These are phyloP conservation scores for Penicillium paneum DNA, from an alignment of 2,329 filamentous ascomycete species.

Conservation along the genomic window DNA sequence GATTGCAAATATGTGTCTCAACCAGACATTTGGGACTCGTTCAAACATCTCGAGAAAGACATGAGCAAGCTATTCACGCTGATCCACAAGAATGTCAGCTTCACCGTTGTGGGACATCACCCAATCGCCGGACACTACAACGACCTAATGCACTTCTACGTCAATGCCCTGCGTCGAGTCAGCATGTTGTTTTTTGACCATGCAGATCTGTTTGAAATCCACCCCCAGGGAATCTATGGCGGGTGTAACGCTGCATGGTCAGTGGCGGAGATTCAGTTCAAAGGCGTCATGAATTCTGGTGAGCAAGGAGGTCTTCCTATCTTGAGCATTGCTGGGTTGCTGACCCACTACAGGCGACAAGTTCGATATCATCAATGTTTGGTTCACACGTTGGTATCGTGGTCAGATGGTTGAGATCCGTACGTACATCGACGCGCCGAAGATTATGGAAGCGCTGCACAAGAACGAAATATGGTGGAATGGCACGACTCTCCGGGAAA, in stretches of 20 bases:
- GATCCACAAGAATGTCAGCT: slow-evolving; percentile 33
- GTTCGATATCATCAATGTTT: slow-evolving; percentile 35
- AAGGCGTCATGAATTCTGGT: slow-evolving; percentile 35
- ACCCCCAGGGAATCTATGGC: slow-evolving; percentile 31
- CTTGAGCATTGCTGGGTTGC: neutral
- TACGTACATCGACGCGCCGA: slow-evolving; percentile 31
- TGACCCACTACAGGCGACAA: slow-evolving; percentile 20
- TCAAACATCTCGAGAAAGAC: slow-evolving; percentile 33
- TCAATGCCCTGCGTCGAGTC: slow-evolving; percentile 33
- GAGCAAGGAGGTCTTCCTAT: neutral
- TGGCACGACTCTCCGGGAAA: slow-evolving; percentile 27
- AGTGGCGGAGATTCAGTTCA: slow-evolving; percentile 33
- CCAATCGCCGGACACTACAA: slow-evolving; percentile 33
- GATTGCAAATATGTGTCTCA: slow-evolving; percentile 32
- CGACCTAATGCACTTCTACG: slow-evolving; percentile 34
- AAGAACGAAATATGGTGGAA: slow-evolving; percentile 38
- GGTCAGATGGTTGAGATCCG: slow-evolving; percentile 36
- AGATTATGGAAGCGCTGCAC: slow-evolving; percentile 28
- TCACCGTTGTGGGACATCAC: slow-evolving; percentile 34
- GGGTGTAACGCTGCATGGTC: slow-evolving; percentile 35
- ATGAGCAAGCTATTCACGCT: slow-evolving; percentile 32
- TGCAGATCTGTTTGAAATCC: slow-evolving; percentile 31
- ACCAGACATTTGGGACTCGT: slow-evolving; percentile 34
- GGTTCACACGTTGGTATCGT: slow-evolving; percentile 33
- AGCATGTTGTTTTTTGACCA: slow-evolving; percentile 29